Evolutionary conservation across 345 rosid species (phyloP), one percentile per base, ranked within the genome.

Genomic region (Hevea brasiliensis): DNA sequence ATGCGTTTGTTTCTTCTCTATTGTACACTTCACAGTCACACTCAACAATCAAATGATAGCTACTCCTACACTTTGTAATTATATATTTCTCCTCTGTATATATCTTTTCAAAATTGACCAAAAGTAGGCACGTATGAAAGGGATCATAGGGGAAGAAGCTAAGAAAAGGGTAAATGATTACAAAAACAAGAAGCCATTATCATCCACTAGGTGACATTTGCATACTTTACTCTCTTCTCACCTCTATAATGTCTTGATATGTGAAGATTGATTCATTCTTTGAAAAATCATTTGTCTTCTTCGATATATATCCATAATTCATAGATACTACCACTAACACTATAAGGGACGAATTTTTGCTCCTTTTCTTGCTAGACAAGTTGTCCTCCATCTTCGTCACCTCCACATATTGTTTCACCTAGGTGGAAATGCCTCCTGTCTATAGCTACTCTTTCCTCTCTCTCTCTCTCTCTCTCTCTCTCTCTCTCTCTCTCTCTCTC

Each of bases 171-270:
- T 32, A 32, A 32, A 32, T 32, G 37, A 32, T 32, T 1, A 32
- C 37, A 32, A 12, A 60, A 60, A 18, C 17, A 44, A 29, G 11
- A 18, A 63, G 41, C 65, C 65, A 65, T 47, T 47, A 74, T 55
- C 37, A 12, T 23, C 35, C 67, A 51, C 73, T 68, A 75, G 65
- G 61, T 75, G 78, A 68, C 78, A 74, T 58, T 57, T 59, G 3
- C 53, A 35, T 32, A 26, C 69, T 75, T 48, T 68, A 67, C 24
- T 72, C 48, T 13, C n/a, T 5, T 41, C 24, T 20, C 1, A n/a
- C 29, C 23, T 17, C 15, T 11, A 7, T 9, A 4, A 35, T 23
- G 47, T 50, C 21, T 72, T 48, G 7, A 14, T 18, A 7, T 55
- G 65, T 37, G 37, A 66, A 45, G 45, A 59, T 74, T 57, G 29